These are phyloP conservation scores for Cyclotella baltica DNA, from an alignment of 108 stramenopile species.

Conservation along the genomic window DNA sequence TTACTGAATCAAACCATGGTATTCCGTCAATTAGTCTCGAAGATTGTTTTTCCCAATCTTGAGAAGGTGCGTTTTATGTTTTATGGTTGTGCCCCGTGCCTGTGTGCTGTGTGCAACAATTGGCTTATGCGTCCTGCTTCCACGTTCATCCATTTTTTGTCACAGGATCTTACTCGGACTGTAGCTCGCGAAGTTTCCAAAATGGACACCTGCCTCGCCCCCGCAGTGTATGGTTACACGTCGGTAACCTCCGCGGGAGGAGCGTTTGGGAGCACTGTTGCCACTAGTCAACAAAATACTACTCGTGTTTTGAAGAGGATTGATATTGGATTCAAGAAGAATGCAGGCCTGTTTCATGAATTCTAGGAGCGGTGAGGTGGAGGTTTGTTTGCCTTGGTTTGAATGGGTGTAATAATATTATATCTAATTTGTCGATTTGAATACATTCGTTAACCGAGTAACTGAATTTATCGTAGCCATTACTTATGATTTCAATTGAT, in stretches of 20 bases:
- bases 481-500: too few species aligned
- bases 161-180: slow-evolving; percentile 2
- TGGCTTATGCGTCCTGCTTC: neutral
- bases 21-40: slow-evolving; percentile 9
- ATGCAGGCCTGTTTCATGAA: slow-evolving; percentile 10
- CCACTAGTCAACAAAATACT: neutral
- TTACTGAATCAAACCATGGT: neutral
- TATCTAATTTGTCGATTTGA: too few species aligned
- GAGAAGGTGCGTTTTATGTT: neutral
- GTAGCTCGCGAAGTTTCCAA: slow-evolving; percentile 11
- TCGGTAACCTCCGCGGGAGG: neutral
- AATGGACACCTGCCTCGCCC: slow-evolving; percentile 1
- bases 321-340: slow-evolving; percentile 6
- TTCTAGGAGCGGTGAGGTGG: slow-evolving; percentile 3
- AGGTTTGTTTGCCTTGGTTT: too few species aligned
- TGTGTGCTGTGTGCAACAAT: neutral
- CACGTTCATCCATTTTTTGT: neutral
- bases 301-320: neutral
- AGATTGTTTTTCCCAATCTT: slow-evolving; percentile 3
- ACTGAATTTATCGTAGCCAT: too few species aligned
- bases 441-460: too few species aligned
- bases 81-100: neutral
- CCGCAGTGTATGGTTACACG: slow-evolving; percentile 6
- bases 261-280: slow-evolving; percentile 7
- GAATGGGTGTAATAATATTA: too few species aligned